Evolutionary conservation across 495 filamentous ascomycete genomes (phyloP).

Genomic region (Penicillium verhagenii): DNA sequence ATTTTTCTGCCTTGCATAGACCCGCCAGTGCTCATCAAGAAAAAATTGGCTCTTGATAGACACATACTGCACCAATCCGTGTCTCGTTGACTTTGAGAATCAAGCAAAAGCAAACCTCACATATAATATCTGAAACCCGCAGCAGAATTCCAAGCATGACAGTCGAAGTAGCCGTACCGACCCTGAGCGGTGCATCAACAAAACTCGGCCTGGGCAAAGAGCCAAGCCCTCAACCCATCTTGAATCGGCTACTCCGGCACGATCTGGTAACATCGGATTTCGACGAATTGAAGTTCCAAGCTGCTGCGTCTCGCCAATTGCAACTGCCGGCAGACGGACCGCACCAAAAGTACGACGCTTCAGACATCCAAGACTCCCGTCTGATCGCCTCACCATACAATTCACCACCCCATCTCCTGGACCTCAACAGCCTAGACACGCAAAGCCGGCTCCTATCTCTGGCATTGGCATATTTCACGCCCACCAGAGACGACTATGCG

Average conservation of each 20-base stretch:
- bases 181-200: neutral
- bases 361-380: conserved; percentile 19
- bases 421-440: conserved; percentile 60
- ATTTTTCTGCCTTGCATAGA: neutral
- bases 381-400: conserved; percentile 76
- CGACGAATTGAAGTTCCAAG: conserved; percentile 35
- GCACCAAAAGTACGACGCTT: neutral
- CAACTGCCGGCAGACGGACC: conserved; percentile 5
- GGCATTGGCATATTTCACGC: conserved; percentile 61
- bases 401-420: conserved; percentile 63
- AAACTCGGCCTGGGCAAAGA: neutral
- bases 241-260: conserved; percentile 26
- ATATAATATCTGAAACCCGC: neutral
- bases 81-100: too few species aligned
- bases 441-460: conserved; percentile 68
- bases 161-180: conserved; percentile 1
- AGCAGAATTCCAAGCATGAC: conserved; percentile 12
- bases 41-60: neutral
- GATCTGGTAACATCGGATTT: conserved; percentile 34
- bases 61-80: neutral
- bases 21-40: neutral
- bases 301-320: conserved; percentile 35
- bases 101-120: too few species aligned
- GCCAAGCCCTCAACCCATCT: neutral
- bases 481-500: conserved; percentile 68